Percentiles rank a stretch among this genome's conserved stretches.
Evolutionary conservation across 2,329 filamentous ascomycete genomes (phyloP).

Genomic region (Fusarium sp.): DNA sequence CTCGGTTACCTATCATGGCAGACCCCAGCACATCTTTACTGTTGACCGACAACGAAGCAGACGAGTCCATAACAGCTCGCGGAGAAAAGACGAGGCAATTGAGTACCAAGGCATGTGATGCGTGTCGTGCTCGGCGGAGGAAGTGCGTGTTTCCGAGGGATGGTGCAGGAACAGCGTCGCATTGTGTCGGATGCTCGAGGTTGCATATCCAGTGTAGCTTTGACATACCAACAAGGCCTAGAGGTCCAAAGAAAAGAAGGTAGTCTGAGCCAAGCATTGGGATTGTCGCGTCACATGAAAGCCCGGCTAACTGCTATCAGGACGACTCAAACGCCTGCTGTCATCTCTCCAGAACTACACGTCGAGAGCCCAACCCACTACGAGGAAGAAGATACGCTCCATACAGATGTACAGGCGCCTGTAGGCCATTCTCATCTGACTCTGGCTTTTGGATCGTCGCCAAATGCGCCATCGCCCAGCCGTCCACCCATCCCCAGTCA

Average conservation of each 20-base stretch:
- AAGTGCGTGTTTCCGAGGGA: background rate
- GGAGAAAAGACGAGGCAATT: background rate
- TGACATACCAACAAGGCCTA: background rate
- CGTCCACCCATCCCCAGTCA: background rate
- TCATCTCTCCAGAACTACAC: background rate
- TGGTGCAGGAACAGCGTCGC: background rate
- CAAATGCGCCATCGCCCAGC: background rate
- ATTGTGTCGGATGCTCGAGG: background rate
- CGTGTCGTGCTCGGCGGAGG: constrained; percentile 1
- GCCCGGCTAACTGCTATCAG: background rate
- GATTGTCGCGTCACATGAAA: accelerated
- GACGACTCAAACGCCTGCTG: background rate
- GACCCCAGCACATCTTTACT: background rate
- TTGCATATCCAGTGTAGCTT: constrained; percentile 4
- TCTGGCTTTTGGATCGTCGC: background rate
- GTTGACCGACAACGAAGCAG: background rate
- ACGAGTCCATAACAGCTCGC: background rate
- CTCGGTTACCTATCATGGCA: background rate
- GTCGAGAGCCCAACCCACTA: background rate
- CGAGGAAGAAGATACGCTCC: accelerated
- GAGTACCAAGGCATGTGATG: background rate
- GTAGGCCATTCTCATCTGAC: accelerated
- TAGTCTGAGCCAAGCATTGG: accelerated
- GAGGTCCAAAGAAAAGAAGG: background rate
- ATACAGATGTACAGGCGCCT: accelerated